Base-by-base conservation (phyloP, 306 rosid species). In the Acacia confusa region DNA sequence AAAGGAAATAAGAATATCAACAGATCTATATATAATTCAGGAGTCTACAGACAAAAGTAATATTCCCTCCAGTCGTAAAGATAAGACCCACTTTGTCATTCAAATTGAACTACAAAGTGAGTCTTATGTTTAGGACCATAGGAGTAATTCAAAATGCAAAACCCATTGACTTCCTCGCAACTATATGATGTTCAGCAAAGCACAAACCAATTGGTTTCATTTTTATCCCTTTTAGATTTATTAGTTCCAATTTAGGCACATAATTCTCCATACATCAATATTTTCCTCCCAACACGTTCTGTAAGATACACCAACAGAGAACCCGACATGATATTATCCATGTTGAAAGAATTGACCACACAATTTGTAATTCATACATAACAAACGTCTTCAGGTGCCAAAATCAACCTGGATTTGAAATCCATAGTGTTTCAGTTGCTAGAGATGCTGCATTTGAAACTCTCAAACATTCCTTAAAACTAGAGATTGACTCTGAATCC, bases 91-190 rank as follows among this genome's bases (percentile, higher is more conserved):
- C 40, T 36, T 36, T 6, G 40, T 36, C 1, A 1, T 36, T 36
- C 40, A 36, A 36, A 34, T 34, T 34, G 38, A 34, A 34, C 38
- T 34, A 34, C 38, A 34, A 34, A 34, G 38, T 5, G 38, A 7
- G 40, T 36, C 40, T 36, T 36, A 36, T 36, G 40, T 36, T 36
- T 6, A 0, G 6, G 40, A 36, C 40, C 1, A 1, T 7, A 36
- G 40, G 7, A 5, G 40, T n/a, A 10, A 44, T 24, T 7, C 5
- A 15, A 78, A 74, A 66, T 5, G 45, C 58, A 81, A 72, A 72
- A 77, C 34, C 25, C 41, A 72, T 78, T 11, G 79, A 68, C 19
- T 75, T 40, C 44, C 74, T n/a, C 4, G 17, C 73, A 69, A 69
- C 50, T 69, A 41, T 40, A 22, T 19, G 8, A n/a, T 5, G 19